Conservation (phyloP, 345 rosid genomes). For the Populus euphratica region DNA sequence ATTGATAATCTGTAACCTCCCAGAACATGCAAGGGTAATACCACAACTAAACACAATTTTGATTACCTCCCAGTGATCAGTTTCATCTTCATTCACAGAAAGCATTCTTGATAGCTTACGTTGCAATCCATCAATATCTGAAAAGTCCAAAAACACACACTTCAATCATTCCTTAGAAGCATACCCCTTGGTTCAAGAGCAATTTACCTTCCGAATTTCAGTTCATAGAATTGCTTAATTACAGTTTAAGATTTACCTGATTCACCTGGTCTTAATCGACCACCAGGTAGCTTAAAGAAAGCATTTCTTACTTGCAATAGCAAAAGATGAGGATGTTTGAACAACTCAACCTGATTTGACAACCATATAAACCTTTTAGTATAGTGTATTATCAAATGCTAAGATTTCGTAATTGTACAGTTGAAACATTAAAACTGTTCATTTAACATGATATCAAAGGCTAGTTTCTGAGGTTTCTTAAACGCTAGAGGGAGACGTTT, state of each 20-base stretch:
- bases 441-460: background rate
- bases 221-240: background rate
- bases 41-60: background rate
- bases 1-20: conserved; percentile 8
- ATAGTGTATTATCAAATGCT: background rate
- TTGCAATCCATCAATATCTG: conserved; percentile 66
- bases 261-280: conserved; percentile 76
- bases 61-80: conserved; percentile 62
- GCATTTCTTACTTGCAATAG: conserved; percentile 69
- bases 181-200: background rate
- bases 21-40: background rate
- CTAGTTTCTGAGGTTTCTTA: background rate
- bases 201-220: background rate
- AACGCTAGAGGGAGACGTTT: background rate
- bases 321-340: conserved; percentile 79
- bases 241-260: conserved; percentile 42
- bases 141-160: background rate
- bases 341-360: conserved; percentile 68
- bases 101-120: conserved; percentile 80
- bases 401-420: background rate
- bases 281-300: conserved; percentile 75
- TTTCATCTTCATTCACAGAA: conserved; percentile 37
- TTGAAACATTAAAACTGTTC: background rate
- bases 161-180: conserved; percentile 9
- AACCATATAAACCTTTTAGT: conserved; percentile 5